Evolutionary conservation across 2,329 filamentous ascomycete species (phyloP), one percentile per base, ranked within the genome.

Genomic region (Colletotrichum sp.): DNA sequence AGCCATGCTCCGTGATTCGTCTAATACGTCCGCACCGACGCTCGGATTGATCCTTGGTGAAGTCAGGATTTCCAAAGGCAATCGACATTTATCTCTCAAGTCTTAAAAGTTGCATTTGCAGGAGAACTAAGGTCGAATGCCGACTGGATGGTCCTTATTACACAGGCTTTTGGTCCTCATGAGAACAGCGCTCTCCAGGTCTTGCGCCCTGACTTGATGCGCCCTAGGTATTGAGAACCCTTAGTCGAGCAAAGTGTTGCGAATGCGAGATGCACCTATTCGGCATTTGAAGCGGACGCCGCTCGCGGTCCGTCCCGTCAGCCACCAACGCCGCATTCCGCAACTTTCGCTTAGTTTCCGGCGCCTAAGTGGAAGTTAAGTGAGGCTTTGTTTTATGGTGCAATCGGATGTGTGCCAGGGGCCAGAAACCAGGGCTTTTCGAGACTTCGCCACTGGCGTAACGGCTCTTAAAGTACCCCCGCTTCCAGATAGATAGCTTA

Each of bases 131-230:
- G 5, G 43, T 5, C 43, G 3, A 7, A 21, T 7, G 10, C 43
- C 6, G n/a, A 24, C 24, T 24, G 24, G 24, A 21, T 52, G 10
- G 0, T 7, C 2, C n/a, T 21, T 12, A 21, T 21, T 36, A 36
- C 6, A 7, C 10, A 52, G n/a, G 43, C 12, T 0, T 21, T 9
- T 0, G 10, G 43, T 21, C n/a, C 43, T 3, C 2, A 7, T 52
- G n/a, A 7, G 10, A 21, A 52, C 43, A 52, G 10, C 43, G 43
- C n/a, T 52, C n/a, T 3, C 12, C n/a, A 13, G 9, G 18, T 52
- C n/a, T 21, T 52, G 4, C 43, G n/a, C 43, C 43, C 10, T 21
- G 21, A 21, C 43, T 52, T 6, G n/a, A 7, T 4, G n/a, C 43
- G 43, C 43, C 3, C n/a, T 21, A 52, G 12, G n/a, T 21, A 21